Conservation (phyloP, 163 green algal species). For the Prototheca cutis region DNA sequence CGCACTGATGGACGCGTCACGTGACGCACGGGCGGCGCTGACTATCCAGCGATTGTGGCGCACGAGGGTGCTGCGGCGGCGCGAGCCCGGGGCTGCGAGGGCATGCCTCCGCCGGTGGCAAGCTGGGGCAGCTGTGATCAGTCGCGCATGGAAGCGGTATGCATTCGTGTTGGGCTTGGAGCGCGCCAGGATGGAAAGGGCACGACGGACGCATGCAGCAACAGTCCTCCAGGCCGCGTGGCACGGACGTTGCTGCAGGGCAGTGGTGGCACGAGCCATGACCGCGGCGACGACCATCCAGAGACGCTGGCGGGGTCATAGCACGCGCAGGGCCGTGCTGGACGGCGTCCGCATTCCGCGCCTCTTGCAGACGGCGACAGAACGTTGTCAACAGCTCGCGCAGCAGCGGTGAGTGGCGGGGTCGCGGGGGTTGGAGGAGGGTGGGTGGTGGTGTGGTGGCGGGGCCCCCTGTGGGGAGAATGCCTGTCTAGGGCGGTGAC, state of each 20-base stretch:
- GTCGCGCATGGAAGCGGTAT: slow-evolving; percentile 22
- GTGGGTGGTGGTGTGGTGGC: no score
- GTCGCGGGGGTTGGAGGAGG: no score
- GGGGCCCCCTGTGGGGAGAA: no score
- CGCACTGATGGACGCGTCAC: slow-evolving; percentile 42
- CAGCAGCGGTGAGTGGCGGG: slow-evolving; percentile 2
- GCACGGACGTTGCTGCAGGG: no score
- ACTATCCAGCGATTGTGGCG: slow-evolving; percentile 44
- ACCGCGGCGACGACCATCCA: slow-evolving; percentile 22
- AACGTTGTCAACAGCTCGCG: not conserved
- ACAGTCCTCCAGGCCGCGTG: slow-evolving; percentile 29
- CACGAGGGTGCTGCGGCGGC: no score
- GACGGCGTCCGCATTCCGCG: not conserved
- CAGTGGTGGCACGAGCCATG: no score
- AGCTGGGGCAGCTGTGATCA: slow-evolving; percentile 33
- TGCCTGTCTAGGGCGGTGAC: no score
- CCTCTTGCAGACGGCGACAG: not conserved
- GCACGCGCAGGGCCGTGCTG: slow-evolving; percentile 1
- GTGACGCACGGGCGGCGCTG: slow-evolving; percentile 57
- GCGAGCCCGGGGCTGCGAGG: no score
- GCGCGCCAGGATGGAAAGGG: no score
- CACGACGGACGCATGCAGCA: slow-evolving; percentile 17
- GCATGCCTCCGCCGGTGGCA: slow-evolving; percentile 43
- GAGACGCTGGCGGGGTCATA: slow-evolving; percentile 2
- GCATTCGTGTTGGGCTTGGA: no score